Conservation (phyloP, 257 asterid genomes). For the Petunia secreta region DNA sequence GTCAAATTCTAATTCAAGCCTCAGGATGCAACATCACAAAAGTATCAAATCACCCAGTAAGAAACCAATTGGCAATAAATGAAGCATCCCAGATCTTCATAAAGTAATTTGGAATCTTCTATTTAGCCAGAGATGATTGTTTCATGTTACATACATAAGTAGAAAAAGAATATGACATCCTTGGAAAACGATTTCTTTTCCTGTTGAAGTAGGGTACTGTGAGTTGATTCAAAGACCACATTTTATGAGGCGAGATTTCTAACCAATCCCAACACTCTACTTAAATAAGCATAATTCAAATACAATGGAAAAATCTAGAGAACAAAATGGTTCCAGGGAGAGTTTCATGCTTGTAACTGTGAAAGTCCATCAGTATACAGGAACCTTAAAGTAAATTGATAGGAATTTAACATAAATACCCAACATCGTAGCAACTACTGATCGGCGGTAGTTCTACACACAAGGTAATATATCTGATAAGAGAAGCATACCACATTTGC, state of each 20-base stretch:
- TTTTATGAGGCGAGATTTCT: slow-evolving; percentile 7
- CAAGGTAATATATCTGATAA: slow-evolving; percentile 23
- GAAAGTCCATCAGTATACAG: not conserved
- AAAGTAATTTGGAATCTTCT: not conserved
- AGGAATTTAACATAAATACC: not conserved
- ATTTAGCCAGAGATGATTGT: slow-evolving; percentile 12
- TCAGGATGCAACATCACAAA: slow-evolving; percentile 13
- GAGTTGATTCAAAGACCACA: slow-evolving; percentile 8
- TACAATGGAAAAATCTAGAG: not conserved
- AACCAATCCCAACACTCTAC: slow-evolving; percentile 12
- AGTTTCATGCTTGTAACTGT: not conserved
- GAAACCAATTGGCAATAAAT: slow-evolving; percentile 3
- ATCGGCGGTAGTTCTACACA: not conserved
- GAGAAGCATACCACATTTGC: slow-evolving; percentile 43
- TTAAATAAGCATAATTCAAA: slow-evolving; percentile 9
- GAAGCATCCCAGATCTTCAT: not conserved
- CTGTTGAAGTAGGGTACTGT: not conserved
- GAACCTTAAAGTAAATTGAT: not conserved
- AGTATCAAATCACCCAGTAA: slow-evolving; percentile 20
- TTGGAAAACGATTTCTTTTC: slow-evolving; percentile 12
- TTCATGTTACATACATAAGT: not conserved
- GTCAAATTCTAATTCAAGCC: slow-evolving; percentile 6
- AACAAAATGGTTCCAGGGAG: slow-evolving; percentile 6
- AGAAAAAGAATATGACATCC: slow-evolving; percentile 13
- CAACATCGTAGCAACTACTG: not conserved